Evolutionary conservation across 2,329 filamentous ascomycete species (phyloP).

Genomic region (Cladosporium velox): DNA sequence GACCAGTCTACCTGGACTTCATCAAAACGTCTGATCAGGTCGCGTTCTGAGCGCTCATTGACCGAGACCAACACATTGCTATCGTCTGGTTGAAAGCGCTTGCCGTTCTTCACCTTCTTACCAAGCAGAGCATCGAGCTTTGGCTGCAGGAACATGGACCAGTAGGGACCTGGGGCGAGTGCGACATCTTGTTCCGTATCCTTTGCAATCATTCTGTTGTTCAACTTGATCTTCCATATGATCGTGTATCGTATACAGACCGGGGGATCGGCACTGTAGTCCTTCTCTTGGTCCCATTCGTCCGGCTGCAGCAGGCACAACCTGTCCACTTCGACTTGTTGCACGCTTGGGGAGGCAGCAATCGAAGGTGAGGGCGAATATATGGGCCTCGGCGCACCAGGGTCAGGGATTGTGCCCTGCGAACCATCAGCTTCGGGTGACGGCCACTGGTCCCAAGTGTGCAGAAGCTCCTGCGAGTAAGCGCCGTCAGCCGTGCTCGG

Average conservation of each 20-base stretch:
- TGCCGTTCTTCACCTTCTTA: neutral
- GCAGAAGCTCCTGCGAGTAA: neutral
- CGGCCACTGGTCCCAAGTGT: neutral
- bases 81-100: neutral
- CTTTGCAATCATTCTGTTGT: slow-evolving; percentile 1
- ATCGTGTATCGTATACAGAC: slow-evolving; percentile 5
- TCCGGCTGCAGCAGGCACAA: neutral
- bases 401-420: neutral
- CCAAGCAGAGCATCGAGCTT: neutral
- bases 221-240: neutral
- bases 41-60: slow-evolving; percentile 1
- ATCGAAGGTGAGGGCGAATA: neutral
- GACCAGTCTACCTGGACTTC: slow-evolving; percentile 1
- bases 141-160: neutral
- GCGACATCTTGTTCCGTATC: slow-evolving; percentile 2
- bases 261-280: neutral
- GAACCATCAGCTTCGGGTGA: neutral
- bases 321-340: neutral
- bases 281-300: neutral
- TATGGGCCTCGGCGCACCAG: neutral
- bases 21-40: neutral
- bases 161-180: neutral
- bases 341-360: neutral
- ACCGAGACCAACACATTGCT: slow-evolving; percentile 1
- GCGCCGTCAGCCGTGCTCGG: neutral